These are phyloP conservation scores for Lonicera japonica DNA, from an alignment of 129 eudicot genomes.

Conservation along the genomic window DNA sequence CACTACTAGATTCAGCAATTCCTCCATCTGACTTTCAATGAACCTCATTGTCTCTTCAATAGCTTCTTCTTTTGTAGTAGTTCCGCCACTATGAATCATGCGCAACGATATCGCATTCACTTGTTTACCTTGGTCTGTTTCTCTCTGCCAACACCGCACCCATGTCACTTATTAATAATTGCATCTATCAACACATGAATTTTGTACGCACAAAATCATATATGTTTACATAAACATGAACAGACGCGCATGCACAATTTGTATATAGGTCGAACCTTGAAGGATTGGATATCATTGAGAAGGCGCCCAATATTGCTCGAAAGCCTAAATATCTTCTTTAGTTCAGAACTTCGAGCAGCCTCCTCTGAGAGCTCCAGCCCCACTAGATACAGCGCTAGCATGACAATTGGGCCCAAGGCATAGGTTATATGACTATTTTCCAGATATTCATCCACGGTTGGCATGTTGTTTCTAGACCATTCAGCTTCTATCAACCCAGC, in stretches of 20 bases:
- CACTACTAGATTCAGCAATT: slow-evolving; percentile 54
- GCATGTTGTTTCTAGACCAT: slow-evolving; percentile 47
- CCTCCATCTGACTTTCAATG: slow-evolving; percentile 41
- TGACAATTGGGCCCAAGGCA: slow-evolving; percentile 87
- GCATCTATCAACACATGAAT: too few relatives aligned
- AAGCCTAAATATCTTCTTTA: slow-evolving; percentile 42
- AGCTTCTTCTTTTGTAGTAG: slow-evolving; percentile 38
- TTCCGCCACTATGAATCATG: slow-evolving; percentile 32
- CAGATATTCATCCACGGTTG: slow-evolving; percentile 78
- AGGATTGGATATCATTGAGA: slow-evolving; percentile 63
- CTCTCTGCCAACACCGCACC: slow-evolving; percentile 47
- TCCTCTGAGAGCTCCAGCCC: slow-evolving; percentile 75
- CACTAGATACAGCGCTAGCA: slow-evolving; percentile 65
- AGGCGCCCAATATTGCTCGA: slow-evolving; percentile 89
- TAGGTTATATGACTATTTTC: slow-evolving; percentile 66
- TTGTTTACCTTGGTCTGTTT: slow-evolving; percentile 57
- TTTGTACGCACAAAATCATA: too few relatives aligned
- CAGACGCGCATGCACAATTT: too few relatives aligned
- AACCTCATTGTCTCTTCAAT: slow-evolving; percentile 31
- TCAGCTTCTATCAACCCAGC: slow-evolving; percentile 72
- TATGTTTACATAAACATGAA: too few relatives aligned
- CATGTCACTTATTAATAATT: too few relatives aligned
- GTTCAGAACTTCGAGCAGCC: slow-evolving; percentile 44
- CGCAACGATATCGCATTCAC: slow-evolving; percentile 57
- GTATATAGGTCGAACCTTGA: slow-evolving; percentile 27